Evolutionary conservation across 108 stramenopile species (phyloP).

Genomic region (Epithemia pelagica): DNA sequence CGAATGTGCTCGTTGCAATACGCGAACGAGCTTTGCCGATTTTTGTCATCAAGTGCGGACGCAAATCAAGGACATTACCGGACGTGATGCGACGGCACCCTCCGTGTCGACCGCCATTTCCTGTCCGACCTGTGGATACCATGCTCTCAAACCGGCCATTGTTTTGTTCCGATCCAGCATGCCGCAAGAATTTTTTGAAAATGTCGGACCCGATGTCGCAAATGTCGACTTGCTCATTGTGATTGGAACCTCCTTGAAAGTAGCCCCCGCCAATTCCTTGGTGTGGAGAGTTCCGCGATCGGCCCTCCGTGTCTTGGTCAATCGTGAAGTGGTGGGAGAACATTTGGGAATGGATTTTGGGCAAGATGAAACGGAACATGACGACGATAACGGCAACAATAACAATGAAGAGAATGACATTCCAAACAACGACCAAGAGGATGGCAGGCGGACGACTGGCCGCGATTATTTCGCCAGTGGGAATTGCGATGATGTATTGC

Average conservation of each 20-base stretch:
- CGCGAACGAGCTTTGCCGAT: constrained; percentile 38
- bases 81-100: constrained; percentile 52
- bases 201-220: constrained; percentile 50
- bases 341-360: constrained; percentile 53
- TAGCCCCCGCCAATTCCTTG: constrained; percentile 71
- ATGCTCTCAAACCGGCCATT: constrained; percentile 77
- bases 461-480: constrained; percentile 42
- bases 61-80: constrained; percentile 75
- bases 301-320: constrained; percentile 62
- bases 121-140: constrained; percentile 51
- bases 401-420: background rate
- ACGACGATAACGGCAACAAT: background rate
- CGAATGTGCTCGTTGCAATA: constrained; percentile 66
- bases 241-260: constrained; percentile 59
- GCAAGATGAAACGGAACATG: constrained; percentile 7
- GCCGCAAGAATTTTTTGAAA: constrained; percentile 61
- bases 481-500: constrained; percentile 31
- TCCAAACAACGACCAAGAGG: background rate
- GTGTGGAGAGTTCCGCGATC: constrained; percentile 56
- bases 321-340: constrained; percentile 63
- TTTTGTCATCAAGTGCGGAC: constrained; percentile 49
- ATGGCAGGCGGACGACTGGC: background rate
- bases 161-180: constrained; percentile 71
- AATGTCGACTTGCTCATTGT: constrained; percentile 65
- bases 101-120: constrained; percentile 47